Conservation (phyloP, 2,329 filamentous ascomycete species). For the Exophiala sideris region DNA sequence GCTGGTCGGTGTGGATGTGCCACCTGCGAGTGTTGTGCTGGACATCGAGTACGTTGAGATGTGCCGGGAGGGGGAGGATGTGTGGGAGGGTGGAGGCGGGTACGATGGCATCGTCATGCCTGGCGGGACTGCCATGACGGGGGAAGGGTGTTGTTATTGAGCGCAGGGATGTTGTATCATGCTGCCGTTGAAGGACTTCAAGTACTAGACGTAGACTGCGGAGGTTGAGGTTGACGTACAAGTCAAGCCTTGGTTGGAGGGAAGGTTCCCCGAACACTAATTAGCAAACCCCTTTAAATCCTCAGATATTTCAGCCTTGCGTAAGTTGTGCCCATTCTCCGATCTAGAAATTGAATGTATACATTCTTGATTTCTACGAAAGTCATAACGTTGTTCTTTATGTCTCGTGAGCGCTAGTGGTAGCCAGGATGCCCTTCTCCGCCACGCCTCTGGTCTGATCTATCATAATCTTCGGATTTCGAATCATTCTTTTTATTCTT, state of each 20-base stretch:
- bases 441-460: conserved; percentile 1
- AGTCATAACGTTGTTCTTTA: conserved; percentile 2
- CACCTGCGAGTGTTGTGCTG: conserved; percentile 15
- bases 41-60: conserved; percentile 22
- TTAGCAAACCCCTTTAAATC: not conserved
- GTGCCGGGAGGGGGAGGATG: conserved; percentile 24
- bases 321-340: no score
- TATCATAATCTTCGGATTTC: not conserved
- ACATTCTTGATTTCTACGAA: not conserved
- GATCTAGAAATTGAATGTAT: no score
- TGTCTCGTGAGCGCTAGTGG: not conserved
- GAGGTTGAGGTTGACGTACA: not conserved
- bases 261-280: not conserved
- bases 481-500: not conserved
- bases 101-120: conserved; percentile 13
- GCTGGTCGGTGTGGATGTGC: conserved; percentile 50
- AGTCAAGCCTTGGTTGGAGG: not conserved
- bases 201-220: no score
- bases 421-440: conserved; percentile 2
- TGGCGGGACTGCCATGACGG: conserved; percentile 14
- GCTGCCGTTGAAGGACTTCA: no score
- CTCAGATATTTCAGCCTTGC: not conserved
- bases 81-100: conserved; percentile 25
- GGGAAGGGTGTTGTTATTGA: not conserved
- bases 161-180: no score